Percentiles rank a stretch among this genome's conserved stretches.
phyloP scores from a whole-genome alignment of 306 rosid species.

The Cucumis melo region DNA sequence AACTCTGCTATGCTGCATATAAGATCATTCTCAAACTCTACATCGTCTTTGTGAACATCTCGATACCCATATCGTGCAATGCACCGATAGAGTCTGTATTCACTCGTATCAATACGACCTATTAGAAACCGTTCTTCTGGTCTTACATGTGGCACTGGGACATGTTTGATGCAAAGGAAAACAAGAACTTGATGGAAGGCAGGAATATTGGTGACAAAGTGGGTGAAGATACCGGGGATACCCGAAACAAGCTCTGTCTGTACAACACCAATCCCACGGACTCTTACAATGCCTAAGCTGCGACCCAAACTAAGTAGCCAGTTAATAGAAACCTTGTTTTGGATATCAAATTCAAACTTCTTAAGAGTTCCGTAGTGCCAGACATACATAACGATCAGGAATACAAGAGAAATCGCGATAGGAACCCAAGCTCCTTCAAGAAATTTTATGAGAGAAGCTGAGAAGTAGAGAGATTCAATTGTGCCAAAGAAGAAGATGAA shows the following conservation, averaged over 20 bases:
- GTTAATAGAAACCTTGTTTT: slow-evolving; percentile 81
- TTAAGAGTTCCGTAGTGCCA: slow-evolving; percentile 85
- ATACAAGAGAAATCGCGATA: slow-evolving; percentile 37
- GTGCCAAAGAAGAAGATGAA: slow-evolving; percentile 62
- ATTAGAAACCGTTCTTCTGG: slow-evolving; percentile 76
- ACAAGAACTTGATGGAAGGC: slow-evolving; percentile 92
- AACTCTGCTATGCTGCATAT: slow-evolving; percentile 76
- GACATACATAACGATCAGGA: slow-evolving; percentile 46
- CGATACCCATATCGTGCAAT: slow-evolving; percentile 82
- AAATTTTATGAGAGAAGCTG: slow-evolving; percentile 80
- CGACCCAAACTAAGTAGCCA: slow-evolving; percentile 74
- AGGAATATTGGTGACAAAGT: slow-evolving; percentile 86
- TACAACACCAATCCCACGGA: slow-evolving; percentile 73
- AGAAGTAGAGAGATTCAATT: slow-evolving; percentile 81
- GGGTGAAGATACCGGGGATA: slow-evolving; percentile 82
- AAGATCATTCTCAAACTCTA: slow-evolving; percentile 83
- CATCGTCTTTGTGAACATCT: slow-evolving; percentile 65
- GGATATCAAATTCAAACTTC: slow-evolving; percentile 73
- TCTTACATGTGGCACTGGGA: slow-evolving; percentile 66
- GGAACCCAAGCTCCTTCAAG: slow-evolving; percentile 96
- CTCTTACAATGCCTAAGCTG: slow-evolving; percentile 71
- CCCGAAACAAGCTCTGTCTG: slow-evolving; percentile 84
- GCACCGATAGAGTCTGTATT: slow-evolving; percentile 65
- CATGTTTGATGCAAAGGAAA: slow-evolving; percentile 87
- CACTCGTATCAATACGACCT: slow-evolving; percentile 61